A percentile compares a stretch with the other conserved stretches of the same genome.
These are phyloP conservation scores for Fusarium sp. DNA, from an alignment of 2,329 filamentous ascomycete genomes.

Conservation along the genomic window DNA sequence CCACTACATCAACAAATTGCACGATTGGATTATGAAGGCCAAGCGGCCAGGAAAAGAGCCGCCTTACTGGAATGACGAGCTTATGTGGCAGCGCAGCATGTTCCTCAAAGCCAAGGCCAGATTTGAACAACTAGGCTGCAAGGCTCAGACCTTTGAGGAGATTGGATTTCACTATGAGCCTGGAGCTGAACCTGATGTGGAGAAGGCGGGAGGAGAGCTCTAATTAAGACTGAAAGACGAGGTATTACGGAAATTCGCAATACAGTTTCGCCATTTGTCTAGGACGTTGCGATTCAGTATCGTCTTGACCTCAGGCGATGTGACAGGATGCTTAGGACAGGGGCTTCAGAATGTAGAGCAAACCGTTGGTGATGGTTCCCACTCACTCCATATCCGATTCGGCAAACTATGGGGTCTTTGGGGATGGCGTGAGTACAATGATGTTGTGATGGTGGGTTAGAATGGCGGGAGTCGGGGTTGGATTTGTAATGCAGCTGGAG, in stretches of 20 bases:
- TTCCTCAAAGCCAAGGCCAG: constrained; percentile 75
- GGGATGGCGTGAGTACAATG: constrained; percentile 20
- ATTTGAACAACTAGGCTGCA: constrained; percentile 73
- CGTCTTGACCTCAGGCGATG: background rate
- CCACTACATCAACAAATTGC: constrained; percentile 73
- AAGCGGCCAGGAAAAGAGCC: constrained; percentile 70
- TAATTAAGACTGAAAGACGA: background rate
- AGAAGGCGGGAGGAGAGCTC: background rate
- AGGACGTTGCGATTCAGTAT: constrained; percentile 17
- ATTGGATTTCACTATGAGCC: constrained; percentile 72
- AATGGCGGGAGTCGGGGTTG: constrained; percentile 35
- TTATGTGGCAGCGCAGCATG: constrained; percentile 76
- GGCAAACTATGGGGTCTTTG: constrained; percentile 27
- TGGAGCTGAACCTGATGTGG: background rate
- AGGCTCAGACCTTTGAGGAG: constrained; percentile 72
- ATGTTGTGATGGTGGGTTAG: constrained; percentile 39
- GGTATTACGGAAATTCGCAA: background rate
- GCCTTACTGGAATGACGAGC: constrained; percentile 74
- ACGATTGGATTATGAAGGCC: constrained; percentile 67
- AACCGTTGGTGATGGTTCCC: constrained; percentile 1
- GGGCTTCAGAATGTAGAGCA: background rate
- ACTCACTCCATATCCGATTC: constrained; percentile 18
- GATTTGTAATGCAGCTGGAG: constrained; percentile 39
- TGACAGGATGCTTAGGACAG: constrained; percentile 5
- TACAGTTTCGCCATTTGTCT: constrained; percentile 19